These are phyloP conservation scores for Euryodendron excelsum DNA, from an alignment of 148 eudicot species.

Conservation along the genomic window DNA sequence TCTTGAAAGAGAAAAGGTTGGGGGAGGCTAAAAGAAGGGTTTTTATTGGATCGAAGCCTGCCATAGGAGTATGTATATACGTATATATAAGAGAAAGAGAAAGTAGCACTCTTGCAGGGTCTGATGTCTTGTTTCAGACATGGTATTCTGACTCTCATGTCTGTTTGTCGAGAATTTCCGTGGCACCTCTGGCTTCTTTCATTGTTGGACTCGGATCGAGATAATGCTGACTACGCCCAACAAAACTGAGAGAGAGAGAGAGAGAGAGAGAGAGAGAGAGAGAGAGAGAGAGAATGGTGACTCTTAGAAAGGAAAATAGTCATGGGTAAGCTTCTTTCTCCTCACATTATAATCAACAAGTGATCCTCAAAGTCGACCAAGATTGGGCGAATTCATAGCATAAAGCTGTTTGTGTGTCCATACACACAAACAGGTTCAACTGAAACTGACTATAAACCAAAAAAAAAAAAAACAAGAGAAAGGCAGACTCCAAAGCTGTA, in stretches of 20 bases:
- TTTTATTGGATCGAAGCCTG: conserved; percentile 19
- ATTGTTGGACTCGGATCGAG: background rate
- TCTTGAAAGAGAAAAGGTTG: background rate
- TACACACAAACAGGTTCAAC: background rate
- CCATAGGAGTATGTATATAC: background rate
- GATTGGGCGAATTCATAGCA: background rate
- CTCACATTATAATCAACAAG: no score
- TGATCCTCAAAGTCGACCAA: background rate
- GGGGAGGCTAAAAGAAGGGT: background rate
- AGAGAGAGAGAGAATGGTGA: background rate
- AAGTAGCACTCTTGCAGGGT: background rate
- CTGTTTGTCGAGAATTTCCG: conserved; percentile 16
- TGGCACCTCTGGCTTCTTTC: conserved; percentile 1
- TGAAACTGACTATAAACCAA: no score
- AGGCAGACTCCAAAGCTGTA: background rate
- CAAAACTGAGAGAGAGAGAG: no score
- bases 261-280: background rate
- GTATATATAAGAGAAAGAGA: background rate
- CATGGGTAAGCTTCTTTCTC: no score
- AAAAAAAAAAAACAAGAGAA: background rate
- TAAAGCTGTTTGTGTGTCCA: background rate
- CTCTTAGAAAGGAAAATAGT: no score
- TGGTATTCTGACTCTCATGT: conserved; percentile 8
- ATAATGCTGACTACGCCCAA: background rate
- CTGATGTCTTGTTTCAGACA: background rate